phyloP scores from a whole-genome alignment of 2,329 filamentous ascomycete genomes.

The Ophiostoma quercus region DNA sequence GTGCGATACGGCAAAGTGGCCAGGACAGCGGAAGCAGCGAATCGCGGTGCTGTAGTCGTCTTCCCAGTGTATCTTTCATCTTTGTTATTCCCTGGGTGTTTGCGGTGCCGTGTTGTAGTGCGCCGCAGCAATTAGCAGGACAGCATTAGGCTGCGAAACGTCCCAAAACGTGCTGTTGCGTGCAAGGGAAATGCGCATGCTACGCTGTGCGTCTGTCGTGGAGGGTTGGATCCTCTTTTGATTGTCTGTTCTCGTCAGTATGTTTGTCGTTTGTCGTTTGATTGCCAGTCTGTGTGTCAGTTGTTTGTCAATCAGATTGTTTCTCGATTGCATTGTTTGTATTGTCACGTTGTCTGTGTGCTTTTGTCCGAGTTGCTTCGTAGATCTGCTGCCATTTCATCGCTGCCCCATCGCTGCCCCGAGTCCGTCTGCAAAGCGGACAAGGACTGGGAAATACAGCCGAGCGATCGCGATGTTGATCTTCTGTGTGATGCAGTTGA shows the following conservation, averaged over 20 bases:
- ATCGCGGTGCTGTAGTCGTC: not conserved
- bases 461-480: not conserved
- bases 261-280: not conserved
- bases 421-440: not conserved
- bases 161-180: slow-evolving; percentile 1
- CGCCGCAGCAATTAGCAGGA: not conserved
- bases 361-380: not conserved
- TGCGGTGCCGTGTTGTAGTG: slow-evolving; percentile 1
- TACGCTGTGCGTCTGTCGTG: slow-evolving; percentile 2
- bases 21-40: not conserved
- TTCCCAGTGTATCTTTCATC: not conserved
- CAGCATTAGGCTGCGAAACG: slow-evolving; percentile 8
- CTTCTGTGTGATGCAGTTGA: not conserved
- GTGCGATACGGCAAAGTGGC: not conserved
- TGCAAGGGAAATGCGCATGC: not conserved
- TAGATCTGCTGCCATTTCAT: not conserved
- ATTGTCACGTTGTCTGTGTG: not conserved
- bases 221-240: not conserved
- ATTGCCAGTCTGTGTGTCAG: not conserved
- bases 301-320: not conserved
- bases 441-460: not conserved
- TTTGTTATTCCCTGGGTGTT: not conserved
- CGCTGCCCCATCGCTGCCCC: too few species aligned
- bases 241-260: not conserved
- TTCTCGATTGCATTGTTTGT: not conserved